Evolutionary conservation across 176 grass and related monocot species (phyloP).

Genomic region (Oryza coarctata): DNA sequence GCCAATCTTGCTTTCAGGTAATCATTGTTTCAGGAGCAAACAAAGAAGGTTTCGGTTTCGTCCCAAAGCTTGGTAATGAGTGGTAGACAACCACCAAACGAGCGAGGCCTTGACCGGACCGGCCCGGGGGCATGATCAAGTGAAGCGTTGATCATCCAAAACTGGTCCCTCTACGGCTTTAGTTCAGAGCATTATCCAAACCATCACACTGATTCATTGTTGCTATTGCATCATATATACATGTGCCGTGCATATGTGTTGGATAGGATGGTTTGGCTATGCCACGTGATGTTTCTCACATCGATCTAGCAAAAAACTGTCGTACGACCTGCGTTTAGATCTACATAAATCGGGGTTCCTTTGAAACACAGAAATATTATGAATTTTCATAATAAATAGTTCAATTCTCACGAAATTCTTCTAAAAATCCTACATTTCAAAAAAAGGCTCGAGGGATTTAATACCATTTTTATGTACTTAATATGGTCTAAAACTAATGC

Average conservation of each 20-base stretch:
- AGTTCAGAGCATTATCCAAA: not conserved
- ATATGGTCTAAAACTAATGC: no score
- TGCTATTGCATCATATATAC: not conserved
- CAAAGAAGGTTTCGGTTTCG: not conserved
- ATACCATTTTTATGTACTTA: no score
- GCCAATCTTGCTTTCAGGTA: not conserved
- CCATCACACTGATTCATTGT: not conserved
- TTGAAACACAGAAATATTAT: no score
- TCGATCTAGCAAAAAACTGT: no score
- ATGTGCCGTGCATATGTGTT: not conserved
- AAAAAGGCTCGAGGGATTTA: no score
- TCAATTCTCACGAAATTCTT: no score
- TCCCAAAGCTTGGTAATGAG: not conserved
- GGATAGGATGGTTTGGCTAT: not conserved
- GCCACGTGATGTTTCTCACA: not conserved
- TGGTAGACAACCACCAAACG: conserved; percentile 19
- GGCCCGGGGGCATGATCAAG: not conserved
- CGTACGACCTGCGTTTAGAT: no score
- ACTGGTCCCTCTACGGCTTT: not conserved
- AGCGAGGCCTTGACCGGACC: conserved; percentile 10
- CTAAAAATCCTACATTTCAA: no score
- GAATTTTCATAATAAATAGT: no score
- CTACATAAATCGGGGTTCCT: no score
- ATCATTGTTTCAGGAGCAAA: conserved; percentile 32
- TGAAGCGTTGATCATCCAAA: not conserved